phyloP scores from a whole-genome alignment of 805 yeast genomes.

The Geotrichum ghanense region DNA sequence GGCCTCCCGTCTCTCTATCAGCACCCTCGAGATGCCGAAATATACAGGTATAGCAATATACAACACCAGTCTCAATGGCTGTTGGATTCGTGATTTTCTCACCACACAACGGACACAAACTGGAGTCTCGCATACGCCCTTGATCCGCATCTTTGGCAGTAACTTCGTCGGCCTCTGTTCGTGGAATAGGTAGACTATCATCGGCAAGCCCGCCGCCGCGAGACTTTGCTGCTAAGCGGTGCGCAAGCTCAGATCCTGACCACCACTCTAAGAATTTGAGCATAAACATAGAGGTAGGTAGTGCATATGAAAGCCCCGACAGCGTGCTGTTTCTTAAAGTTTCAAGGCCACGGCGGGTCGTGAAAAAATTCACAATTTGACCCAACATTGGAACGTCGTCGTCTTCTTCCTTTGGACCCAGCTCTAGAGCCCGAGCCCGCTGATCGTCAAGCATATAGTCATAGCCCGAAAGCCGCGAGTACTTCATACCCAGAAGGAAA shows the following conservation, averaged over 20 bases:
- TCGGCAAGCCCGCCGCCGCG: conserved; percentile 15
- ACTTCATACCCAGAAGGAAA: conserved; percentile 48
- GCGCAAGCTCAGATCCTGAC: conserved; percentile 64
- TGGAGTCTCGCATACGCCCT: conserved; percentile 10
- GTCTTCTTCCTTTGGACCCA: background rate
- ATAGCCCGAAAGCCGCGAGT: conserved; percentile 40
- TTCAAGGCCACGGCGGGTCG: conserved; percentile 25
- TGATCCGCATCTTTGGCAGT: conserved; percentile 3
- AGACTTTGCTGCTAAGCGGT: conserved; percentile 38
- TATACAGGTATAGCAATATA: conserved; percentile 82
- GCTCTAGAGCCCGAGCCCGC: conserved; percentile 9
- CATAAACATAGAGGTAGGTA: conserved; percentile 74
- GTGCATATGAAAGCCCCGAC: conserved; percentile 29
- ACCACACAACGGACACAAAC: conserved; percentile 59
- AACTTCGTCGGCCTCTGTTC: conserved; percentile 11
- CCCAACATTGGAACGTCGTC: conserved; percentile 7
- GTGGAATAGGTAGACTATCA: conserved; percentile 16
- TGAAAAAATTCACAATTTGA: conserved; percentile 9
- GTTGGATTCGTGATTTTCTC: conserved; percentile 65
- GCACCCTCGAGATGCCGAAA: conserved; percentile 46
- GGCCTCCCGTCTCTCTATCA: conserved; percentile 41
- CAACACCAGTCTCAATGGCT: conserved; percentile 82
- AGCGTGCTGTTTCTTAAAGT: conserved; percentile 14
- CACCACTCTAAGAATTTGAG: conserved; percentile 90
- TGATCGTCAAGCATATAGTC: conserved; percentile 20